A percentile compares a stretch with the other conserved stretches of the same genome.
phyloP scores from a whole-genome alignment of 148 eudicot species.

The Euryodendron excelsum region DNA sequence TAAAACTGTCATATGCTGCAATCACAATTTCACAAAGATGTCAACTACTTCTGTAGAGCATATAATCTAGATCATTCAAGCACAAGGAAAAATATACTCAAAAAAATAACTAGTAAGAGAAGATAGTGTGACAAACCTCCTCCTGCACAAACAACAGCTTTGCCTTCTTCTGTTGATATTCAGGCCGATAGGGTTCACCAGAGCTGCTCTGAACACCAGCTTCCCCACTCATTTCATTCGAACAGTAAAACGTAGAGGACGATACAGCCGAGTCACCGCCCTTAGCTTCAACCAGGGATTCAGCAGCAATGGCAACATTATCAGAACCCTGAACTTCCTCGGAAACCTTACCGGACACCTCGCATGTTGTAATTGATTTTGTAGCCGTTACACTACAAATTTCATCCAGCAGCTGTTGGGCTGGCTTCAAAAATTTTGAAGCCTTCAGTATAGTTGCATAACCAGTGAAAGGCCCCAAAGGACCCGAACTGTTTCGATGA shows the following conservation, averaged over 20 bases:
- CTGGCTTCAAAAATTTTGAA: constrained; percentile 47
- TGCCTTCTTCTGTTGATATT: constrained; percentile 41
- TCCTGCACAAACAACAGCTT: constrained; percentile 44
- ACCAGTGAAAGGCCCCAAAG: constrained; percentile 53
- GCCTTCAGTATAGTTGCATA: constrained; percentile 38
- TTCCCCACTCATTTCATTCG: constrained; percentile 26
- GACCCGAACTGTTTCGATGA: constrained; percentile 28
- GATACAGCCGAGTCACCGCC: constrained; percentile 35
- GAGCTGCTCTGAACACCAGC: constrained; percentile 19
- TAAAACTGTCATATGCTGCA: not conserved
- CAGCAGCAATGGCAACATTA: constrained; percentile 3
- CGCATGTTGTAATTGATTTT: constrained; percentile 8
- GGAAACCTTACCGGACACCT: constrained; percentile 8
- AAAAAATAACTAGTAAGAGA: not conserved
- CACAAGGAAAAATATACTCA: not conserved
- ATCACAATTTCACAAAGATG: not conserved
- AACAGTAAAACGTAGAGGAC: constrained; percentile 24
- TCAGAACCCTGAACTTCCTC: too few species aligned
- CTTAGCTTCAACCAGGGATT: not conserved
- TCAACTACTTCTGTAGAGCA: not conserved
- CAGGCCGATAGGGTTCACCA: constrained; percentile 28
- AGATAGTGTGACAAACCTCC: constrained; percentile 38
- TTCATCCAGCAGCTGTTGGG: constrained; percentile 41
- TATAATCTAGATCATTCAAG: not conserved
- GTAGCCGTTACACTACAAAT: constrained; percentile 24